Evolutionary conservation across 345 rosid genomes (phyloP).

Genomic region (Durio zibethinus): DNA sequence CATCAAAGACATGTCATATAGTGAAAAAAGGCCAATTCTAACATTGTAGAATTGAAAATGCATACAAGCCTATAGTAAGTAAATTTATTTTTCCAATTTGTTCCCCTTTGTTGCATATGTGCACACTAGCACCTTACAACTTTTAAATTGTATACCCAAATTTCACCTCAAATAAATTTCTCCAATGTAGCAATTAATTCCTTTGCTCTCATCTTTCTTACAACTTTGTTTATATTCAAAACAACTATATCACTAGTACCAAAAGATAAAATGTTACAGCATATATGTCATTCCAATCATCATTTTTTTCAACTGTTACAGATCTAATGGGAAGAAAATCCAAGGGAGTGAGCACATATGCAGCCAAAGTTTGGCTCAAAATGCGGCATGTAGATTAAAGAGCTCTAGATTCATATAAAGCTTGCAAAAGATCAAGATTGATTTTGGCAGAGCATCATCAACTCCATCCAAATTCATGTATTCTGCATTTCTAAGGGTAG

Average conservation of each 20-base stretch:
- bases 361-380: neutral
- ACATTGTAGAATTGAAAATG: neutral
- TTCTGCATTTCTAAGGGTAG: neutral
- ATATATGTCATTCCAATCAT: neutral
- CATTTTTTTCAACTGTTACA: neutral
- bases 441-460: neutral
- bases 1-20: neutral
- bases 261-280: neutral
- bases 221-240: neutral
- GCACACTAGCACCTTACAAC: neutral
- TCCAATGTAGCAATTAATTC: neutral
- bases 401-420: neutral
- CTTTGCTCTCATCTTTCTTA: neutral
- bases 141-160: neutral
- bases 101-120: neutral
- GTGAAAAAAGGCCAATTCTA: neutral
- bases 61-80: neutral
- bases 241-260: neutral
- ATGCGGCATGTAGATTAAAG: neutral
- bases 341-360: neutral
- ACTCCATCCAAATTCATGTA: neutral
- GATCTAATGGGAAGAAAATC: neutral
- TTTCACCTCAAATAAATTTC: neutral
- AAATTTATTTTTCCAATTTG: neutral
- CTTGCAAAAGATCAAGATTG: neutral